Base-by-base conservation (phyloP, 2,329 filamentous ascomycete species). In the Penicillium sp. region DNA sequence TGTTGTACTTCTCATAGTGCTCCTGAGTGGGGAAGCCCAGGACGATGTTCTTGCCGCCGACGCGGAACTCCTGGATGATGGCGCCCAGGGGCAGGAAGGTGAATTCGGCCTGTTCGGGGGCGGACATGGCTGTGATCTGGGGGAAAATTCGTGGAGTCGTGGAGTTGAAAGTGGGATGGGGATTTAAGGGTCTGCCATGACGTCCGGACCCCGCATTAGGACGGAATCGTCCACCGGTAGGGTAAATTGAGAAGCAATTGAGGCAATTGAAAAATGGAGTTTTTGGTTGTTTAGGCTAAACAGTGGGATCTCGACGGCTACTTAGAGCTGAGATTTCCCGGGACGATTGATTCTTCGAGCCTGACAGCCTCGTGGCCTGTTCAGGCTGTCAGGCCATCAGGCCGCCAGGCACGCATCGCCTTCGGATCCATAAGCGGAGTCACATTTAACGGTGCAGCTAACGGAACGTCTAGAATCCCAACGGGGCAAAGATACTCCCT, bases 31-130 rank as follows among this genome's bases (percentile, higher is more conserved):
- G 83, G 75, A 96, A 96, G 47, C 87, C 86, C 62, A 94, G 88
- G 20, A 96, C 92, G 60, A 99, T 94, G 76, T 96, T 94, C 68
- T 83, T 77, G 57, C 84, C 87, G 53, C 81, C 87, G 61, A 97
- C 82, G 43, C 79, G 81, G 76, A 96, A 87, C 66, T 88, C 83
- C 70, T 96, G 75, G 49, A 79, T 75, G 58, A 77, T 74, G 46
- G 72, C 76, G 25, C 75, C 76, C 24, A 77, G 66, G 13, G 73
- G 67, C 36, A 77, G 63, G 60, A 77, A 76, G 40, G 70, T 73
- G 63, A 78, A 76, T 27, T 48, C 57, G 14, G 69, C 65, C 40
- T 70, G 69, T 50, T 74, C 64, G 27, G 61, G 41, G 42, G 48
- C 48, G 18, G 60, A 45, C 56, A 63, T 64, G 33, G 25, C 50